Evolutionary conservation across 352 stramenopile genomes (phyloP).

Genomic region (Globisporangium cylindrosporum): DNA sequence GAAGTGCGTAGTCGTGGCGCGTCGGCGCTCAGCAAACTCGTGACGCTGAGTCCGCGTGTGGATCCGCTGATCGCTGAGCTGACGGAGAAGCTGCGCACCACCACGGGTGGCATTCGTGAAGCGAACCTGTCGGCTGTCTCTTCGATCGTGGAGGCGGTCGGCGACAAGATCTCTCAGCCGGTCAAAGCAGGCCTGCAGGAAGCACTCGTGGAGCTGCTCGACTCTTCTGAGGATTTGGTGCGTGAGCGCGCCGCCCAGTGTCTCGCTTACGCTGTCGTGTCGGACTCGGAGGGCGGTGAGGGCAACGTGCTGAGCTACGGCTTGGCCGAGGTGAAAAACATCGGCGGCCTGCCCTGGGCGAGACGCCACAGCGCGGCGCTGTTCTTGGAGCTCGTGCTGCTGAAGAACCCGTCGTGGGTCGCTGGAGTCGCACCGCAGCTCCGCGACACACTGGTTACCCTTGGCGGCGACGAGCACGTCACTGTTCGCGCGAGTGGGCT

Average conservation of each 20-base stretch:
- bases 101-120: slow-evolving; percentile 66
- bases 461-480: slow-evolving; percentile 67
- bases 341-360: slow-evolving; percentile 43
- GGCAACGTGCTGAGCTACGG: slow-evolving; percentile 45
- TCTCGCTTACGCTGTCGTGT: slow-evolving; percentile 52
- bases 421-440: slow-evolving; percentile 25
- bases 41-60: slow-evolving; percentile 93
- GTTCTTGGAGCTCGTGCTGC: slow-evolving; percentile 54
- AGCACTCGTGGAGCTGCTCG: slow-evolving; percentile 65
- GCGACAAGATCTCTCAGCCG: slow-evolving; percentile 63
- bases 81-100: slow-evolving; percentile 72
- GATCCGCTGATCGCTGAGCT: slow-evolving; percentile 96
- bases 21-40: slow-evolving; percentile 91
- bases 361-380: slow-evolving; percentile 62
- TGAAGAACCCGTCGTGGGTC: slow-evolving; percentile 40
- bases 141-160: slow-evolving; percentile 60
- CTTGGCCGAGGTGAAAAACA: slow-evolving; percentile 32
- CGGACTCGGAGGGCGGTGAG: slow-evolving; percentile 35
- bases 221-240: slow-evolving; percentile 58
- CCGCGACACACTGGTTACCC: slow-evolving; percentile 28
- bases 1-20: slow-evolving; percentile 91
- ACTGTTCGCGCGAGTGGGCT: slow-evolving; percentile 55
- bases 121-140: slow-evolving; percentile 73
- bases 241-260: slow-evolving; percentile 69
- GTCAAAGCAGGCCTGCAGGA: slow-evolving; percentile 50